These are phyloP conservation scores for Venustampulla echinocandica DNA, from an alignment of 495 filamentous ascomycete genomes.

Conservation along the genomic window DNA sequence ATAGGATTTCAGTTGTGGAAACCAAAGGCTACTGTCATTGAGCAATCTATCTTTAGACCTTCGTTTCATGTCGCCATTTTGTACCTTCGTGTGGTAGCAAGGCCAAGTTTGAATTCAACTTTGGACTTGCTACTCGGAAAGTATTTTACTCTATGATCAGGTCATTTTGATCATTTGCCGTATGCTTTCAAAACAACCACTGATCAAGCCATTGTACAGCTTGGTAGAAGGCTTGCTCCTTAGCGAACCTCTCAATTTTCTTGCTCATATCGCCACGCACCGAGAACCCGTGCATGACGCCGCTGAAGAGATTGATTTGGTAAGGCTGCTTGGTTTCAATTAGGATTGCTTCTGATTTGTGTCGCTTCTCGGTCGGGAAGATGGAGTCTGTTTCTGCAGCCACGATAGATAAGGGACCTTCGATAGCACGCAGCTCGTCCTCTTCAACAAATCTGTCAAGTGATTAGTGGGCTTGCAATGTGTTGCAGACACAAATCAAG, in stretches of 20 bases:
- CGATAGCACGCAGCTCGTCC: constrained; percentile 64
- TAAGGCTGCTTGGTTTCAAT: constrained; percentile 56
- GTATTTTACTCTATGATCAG: too few species aligned
- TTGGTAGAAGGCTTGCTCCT: constrained; percentile 80
- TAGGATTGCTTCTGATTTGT: constrained; percentile 44
- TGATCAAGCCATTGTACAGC: constrained; percentile 70
- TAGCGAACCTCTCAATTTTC: constrained; percentile 59
- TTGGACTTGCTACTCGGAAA: too few species aligned
- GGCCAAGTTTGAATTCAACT: too few species aligned
- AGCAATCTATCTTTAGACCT: too few species aligned
- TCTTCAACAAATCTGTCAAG: constrained; percentile 52
- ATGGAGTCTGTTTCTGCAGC: constrained; percentile 73
- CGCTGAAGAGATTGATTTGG: constrained; percentile 74
- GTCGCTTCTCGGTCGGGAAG: constrained; percentile 68
- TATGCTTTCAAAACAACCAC: too few species aligned
- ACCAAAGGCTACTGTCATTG: too few species aligned
- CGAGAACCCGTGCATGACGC: constrained; percentile 73
- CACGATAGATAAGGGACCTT: constrained; percentile 64
- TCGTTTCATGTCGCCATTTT: too few species aligned
- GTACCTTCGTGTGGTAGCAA: too few species aligned
- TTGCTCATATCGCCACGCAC: constrained; percentile 57
- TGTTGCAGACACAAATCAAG: too few species aligned
- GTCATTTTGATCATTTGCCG: too few species aligned
- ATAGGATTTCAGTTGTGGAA: too few species aligned
- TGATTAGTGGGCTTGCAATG: neutral